Percentiles rank a stretch among this genome's conserved stretches.
phyloP scores from a whole-genome alignment of 139 green algal species.

The Nannochloris sp. region DNA sequence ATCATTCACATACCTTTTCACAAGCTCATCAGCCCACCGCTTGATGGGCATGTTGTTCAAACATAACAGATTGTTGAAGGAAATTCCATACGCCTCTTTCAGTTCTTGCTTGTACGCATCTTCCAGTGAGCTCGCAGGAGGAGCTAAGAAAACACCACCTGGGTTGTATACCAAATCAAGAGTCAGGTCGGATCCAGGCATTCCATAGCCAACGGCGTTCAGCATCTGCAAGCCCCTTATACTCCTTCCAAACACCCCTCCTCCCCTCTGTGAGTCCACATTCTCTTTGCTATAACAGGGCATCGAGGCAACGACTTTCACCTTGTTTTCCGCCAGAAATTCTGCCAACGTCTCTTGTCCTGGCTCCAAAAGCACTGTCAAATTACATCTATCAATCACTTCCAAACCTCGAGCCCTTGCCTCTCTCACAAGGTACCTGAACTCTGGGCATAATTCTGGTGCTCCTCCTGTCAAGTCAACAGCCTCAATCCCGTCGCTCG shows the following conservation, averaged over 20 bases:
- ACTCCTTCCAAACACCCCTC: slow-evolving; percentile 83
- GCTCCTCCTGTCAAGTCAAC: slow-evolving; percentile 93
- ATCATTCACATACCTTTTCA: background rate
- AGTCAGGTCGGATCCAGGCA: slow-evolving; percentile 45
- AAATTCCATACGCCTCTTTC: slow-evolving; percentile 59
- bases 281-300: slow-evolving; percentile 86
- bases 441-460: slow-evolving; percentile 80
- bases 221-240: slow-evolving; percentile 61
- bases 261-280: slow-evolving; percentile 78
- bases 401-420: slow-evolving; percentile 58
- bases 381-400: slow-evolving; percentile 96
- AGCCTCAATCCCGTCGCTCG: slow-evolving; percentile 34
- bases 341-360: slow-evolving; percentile 80
- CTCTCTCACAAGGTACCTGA: slow-evolving; percentile 76
- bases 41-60: slow-evolving; percentile 99
- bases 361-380: slow-evolving; percentile 91
- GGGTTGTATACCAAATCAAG: slow-evolving; percentile 98
- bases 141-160: slow-evolving; percentile 59
- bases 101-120: slow-evolving; percentile 47
- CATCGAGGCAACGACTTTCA: slow-evolving; percentile 86
- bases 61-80: slow-evolving; percentile 77
- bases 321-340: slow-evolving; percentile 79
- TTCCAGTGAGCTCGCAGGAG: slow-evolving; percentile 37
- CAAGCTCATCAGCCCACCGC: slow-evolving; percentile 80
- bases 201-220: slow-evolving; percentile 80